phyloP scores from a whole-genome alignment of 1,284 basidiomycete genomes.

The Cutaneotrichosporon cyanovorans region DNA sequence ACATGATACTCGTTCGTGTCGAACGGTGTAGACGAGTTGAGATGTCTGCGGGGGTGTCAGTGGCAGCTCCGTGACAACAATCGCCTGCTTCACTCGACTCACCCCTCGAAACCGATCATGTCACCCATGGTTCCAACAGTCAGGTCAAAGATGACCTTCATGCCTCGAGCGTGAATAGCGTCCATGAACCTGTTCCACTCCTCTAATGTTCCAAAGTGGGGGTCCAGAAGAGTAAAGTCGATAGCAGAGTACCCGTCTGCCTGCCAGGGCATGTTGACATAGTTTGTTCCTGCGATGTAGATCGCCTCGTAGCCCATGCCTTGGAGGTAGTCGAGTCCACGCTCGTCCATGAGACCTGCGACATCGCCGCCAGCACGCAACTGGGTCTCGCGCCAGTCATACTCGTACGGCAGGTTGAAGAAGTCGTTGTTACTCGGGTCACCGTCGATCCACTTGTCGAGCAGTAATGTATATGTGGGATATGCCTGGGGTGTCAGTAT shows the following conservation, averaged over 20 bases:
- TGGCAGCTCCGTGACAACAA: neutral
- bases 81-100: constrained; percentile 5
- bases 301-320: constrained; percentile 77
- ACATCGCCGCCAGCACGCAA: constrained; percentile 80
- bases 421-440: constrained; percentile 84
- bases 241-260: constrained; percentile 89
- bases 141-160: constrained; percentile 88
- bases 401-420: constrained; percentile 69
- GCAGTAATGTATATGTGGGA: constrained; percentile 73
- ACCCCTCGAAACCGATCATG: constrained; percentile 75
- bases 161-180: constrained; percentile 64
- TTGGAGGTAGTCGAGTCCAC: constrained; percentile 68
- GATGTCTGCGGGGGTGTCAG: constrained; percentile 3
- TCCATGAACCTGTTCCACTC: constrained; percentile 72
- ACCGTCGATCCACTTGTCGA: constrained; percentile 89
- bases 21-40: constrained; percentile 71
- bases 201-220: constrained; percentile 73
- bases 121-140: constrained; percentile 87
- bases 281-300: constrained; percentile 83
- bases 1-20: constrained; percentile 62
- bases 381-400: constrained; percentile 78
- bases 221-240: constrained; percentile 79
- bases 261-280: constrained; percentile 90
- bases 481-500: constrained; percentile 45
- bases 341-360: constrained; percentile 59